A percentile compares a stretch with the other conserved stretches of the same genome.
These are phyloP conservation scores for Fallopia convolvulus DNA, from an alignment of 148 eudicot genomes.

Conservation along the genomic window DNA sequence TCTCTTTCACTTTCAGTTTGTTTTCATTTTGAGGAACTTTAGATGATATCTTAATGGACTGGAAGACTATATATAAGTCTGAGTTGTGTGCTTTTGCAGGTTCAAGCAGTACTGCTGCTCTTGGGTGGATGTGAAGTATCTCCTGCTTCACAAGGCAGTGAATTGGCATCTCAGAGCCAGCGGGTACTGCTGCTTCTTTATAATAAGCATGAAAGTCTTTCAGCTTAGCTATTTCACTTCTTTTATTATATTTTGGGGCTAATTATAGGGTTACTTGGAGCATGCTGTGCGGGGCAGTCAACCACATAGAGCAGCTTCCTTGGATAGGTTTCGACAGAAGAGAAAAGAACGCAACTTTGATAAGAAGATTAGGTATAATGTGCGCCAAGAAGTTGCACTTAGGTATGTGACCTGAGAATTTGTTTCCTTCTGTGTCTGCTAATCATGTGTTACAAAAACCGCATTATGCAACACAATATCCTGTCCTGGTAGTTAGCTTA, in stretches of 20 bases:
- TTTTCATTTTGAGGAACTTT: background rate
- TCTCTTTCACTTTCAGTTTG: background rate
- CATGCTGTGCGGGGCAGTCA: slow-evolving; percentile 52
- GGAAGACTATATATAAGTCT: background rate
- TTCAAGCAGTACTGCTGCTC: slow-evolving; percentile 57
- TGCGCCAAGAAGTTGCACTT: slow-evolving; percentile 88
- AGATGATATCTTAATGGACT: background rate
- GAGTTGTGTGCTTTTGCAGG: slow-evolving; percentile 30
- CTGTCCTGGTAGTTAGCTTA: background rate
- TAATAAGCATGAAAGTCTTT: background rate
- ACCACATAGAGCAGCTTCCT: slow-evolving; percentile 71
- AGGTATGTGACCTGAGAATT: slow-evolving; percentile 33
- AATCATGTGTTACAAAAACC: background rate
- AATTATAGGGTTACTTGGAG: slow-evolving; percentile 43
- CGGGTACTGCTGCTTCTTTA: slow-evolving; percentile 32
- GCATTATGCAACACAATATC: background rate
- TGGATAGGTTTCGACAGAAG: slow-evolving; percentile 83
- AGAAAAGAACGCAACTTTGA: slow-evolving; percentile 88
- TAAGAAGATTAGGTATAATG: slow-evolving; percentile 76
- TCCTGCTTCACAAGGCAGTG: slow-evolving; percentile 40
- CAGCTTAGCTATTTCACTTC: slow-evolving; percentile 12
- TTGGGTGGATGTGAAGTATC: slow-evolving; percentile 45
- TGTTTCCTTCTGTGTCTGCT: background rate
- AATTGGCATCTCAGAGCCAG: slow-evolving; percentile 39
- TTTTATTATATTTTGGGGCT: slow-evolving; percentile 7